Base-by-base conservation (phyloP, 1,284 basidiomycete genomes). In the Apiotrichum montevideense region DNA sequence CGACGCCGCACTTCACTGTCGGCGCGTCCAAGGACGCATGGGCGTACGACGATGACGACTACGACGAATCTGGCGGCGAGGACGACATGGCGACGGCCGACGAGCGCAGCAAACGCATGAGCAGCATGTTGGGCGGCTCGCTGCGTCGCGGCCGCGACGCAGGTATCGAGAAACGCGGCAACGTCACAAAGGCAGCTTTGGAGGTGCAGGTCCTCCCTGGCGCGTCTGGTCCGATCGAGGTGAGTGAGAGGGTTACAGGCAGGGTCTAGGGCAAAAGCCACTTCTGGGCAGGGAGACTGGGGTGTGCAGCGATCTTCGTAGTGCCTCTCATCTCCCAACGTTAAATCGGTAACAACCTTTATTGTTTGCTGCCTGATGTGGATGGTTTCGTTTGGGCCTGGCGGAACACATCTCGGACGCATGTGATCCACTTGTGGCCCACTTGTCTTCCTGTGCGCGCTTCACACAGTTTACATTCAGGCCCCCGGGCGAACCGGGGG, bases 1-100 rank as follows among this genome's bases (percentile, higher is more conserved):
- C 89, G 0, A 84, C 84, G 7, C 78, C 83, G 0, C 78, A 85
- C 10, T 93, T 96, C 70, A 81, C 87, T 1, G 84, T 96, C 42
- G 86, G 87, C 13, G 87, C 92, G 1, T 90, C 88, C 67, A 90
- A 90, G 35, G 93, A 96, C 71, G 90, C 89, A 42, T 95, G 90
- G 92, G 92, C 94, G 72, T 95, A 93, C 63, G 92, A 95, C 35
- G 77, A 84, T 53, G 87, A 88, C 44, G 87, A 87, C 34, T 87
- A 87, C 37, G 87, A 88, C 42, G 87, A 88, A 81, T 86, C 83
- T 79, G 54, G 82, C 78, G 61, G 78, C 77, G 44, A 79, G 4
- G 71, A 70, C n/a, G 70, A 68, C 10, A 64, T 63, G 9, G 66
- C 48, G 55, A 57, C 63, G 34, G 61, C 63, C 52, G 59, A 68